Base-by-base conservation (phyloP, 768 basidiomycete genomes). In the Mycena alexandri region DNA sequence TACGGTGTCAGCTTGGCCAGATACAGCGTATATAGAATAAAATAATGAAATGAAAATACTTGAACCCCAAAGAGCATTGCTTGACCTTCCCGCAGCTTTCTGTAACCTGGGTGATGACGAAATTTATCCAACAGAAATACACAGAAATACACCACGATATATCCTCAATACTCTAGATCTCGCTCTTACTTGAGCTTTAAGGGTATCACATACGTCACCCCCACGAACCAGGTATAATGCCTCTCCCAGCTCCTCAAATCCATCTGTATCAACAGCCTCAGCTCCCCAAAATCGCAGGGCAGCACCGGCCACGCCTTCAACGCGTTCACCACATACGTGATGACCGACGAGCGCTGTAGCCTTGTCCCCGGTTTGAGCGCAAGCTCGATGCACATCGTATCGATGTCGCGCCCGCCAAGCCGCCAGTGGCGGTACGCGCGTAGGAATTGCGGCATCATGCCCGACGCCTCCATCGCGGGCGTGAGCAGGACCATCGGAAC, bases 401-500 rank as follows among this genome's bases (percentile, higher is more conserved):
- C 74, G n/a, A 81, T 25, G 22, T 59, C 25, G 63, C 79, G 72
- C 12, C 70, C 67, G 16, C 66, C 69, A 17, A 74, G 72, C 57
- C 77, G 70, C 80, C 80, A 81, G 61, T 74, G 67, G 25, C 75
- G 73, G 58, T 80, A 79, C n/a, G 79, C 79, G 22, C 79, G 78
- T 24, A 79, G 71, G 53, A 75, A 72, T 48, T 80, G 78, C 17
- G 71, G 53, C 7, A n/a, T 10, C 25, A 65, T 53, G 17, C 68
- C 67, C 11, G 68, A 67, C 10, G 55, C 53, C 17, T 51, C 54
- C 66, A 73, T 65, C 17, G 59, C 68, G 10, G 59, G 61, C 14
- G 57, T 68, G 43, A 58, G 53, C 34, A 48, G 11, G 22, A 69
- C 53, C 1, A 22, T 42, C 12, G 54, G 65, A 0, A 69, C 38